Evolutionary conservation across 371 early-diverging fungal genomes (phyloP).

Genomic region (Apophysomyces trapeziformis): DNA sequence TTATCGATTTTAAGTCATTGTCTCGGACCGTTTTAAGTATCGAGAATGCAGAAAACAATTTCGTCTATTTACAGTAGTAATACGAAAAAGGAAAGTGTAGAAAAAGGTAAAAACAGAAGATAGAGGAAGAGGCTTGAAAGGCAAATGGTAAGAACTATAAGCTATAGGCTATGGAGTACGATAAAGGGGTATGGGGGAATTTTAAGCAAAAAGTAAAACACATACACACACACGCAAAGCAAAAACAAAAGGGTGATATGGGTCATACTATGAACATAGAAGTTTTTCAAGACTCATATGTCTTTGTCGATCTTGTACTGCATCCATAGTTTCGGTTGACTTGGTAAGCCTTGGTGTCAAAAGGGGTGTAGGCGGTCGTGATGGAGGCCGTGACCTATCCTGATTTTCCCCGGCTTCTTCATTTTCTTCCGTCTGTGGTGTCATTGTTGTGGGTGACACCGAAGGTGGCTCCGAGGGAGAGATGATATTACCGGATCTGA

Average conservation of each 20-base stretch:
- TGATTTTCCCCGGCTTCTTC: not conserved
- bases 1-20: too few species aligned
- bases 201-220: not conserved
- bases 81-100: too few species aligned
- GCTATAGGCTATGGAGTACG: not conserved
- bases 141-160: not conserved
- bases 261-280: slow-evolving; percentile 13
- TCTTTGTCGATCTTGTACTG: slow-evolving; percentile 10
- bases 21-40: too few species aligned
- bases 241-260: not conserved
- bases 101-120: too few species aligned
- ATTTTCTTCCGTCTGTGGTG: slow-evolving; percentile 7
- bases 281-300: slow-evolving; percentile 28
- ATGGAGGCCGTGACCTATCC: slow-evolving; percentile 8
- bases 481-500: slow-evolving; percentile 18
- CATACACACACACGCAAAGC: not conserved
- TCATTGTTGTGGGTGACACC: slow-evolving; percentile 9
- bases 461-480: slow-evolving; percentile 13
- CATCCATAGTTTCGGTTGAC: not conserved
- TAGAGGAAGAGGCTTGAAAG: not conserved
- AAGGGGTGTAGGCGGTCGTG: slow-evolving; percentile 18
- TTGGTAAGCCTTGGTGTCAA: slow-evolving; percentile 15
- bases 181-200: not conserved
- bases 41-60: too few species aligned
- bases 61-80: too few species aligned